Percentiles rank a stretch among this genome's conserved stretches.
Evolutionary conservation across 2,329 filamentous ascomycete genomes (phyloP).

Genomic region (Beauveria brongniartii): DNA sequence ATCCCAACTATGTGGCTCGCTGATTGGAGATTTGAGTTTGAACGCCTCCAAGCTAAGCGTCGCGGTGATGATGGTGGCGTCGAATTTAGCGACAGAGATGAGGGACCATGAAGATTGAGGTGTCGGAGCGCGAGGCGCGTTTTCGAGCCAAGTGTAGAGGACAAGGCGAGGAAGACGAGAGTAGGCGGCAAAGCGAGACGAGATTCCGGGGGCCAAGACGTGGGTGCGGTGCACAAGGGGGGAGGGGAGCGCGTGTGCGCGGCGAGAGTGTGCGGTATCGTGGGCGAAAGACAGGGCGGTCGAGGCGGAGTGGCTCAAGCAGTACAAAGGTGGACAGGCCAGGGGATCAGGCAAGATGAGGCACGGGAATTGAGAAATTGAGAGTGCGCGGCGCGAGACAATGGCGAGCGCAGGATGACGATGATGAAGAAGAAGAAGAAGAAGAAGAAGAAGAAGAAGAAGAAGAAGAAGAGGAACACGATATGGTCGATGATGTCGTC

Average conservation of each 20-base stretch:
- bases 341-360: slow-evolving; percentile 1
- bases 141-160: not conserved
- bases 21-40: not conserved
- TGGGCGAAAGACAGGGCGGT: not conserved
- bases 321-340: not conserved
- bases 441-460: too few species aligned
- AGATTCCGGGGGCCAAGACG: not conserved
- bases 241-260: not conserved
- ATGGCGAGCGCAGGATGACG: not conserved
- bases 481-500: not conserved
- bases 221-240: not conserved
- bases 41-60: not conserved
- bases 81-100: not conserved
- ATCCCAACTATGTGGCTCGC: not conserved
- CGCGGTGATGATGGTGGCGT: not conserved
- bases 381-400: not conserved
- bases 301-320: not conserved
- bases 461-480: not conserved
- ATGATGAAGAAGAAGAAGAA: too few species aligned
- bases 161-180: not conserved
- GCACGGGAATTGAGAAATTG: not conserved
- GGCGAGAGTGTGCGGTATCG: not conserved
- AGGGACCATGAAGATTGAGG: not conserved
- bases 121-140: not conserved
- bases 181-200: not conserved